Base-by-base conservation (phyloP, 306 rosid genomes). In the Quercus engelmannii region DNA sequence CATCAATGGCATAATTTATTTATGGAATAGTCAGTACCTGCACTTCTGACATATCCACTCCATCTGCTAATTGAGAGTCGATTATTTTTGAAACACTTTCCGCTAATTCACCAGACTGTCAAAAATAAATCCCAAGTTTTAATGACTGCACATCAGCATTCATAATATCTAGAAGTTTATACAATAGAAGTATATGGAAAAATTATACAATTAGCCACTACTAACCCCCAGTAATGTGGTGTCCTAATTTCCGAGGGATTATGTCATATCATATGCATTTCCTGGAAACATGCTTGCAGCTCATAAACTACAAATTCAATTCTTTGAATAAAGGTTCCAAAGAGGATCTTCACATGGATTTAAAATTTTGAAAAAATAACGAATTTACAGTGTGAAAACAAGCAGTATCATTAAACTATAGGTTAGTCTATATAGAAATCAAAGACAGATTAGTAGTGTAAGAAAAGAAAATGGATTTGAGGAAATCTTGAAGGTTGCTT, bases 61-160 rank as follows among this genome's bases (percentile, higher is more conserved):
- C 97, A 62, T 91, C 97, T 15, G 85, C 84, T 62, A 80, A 87
- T 77, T 93, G 95, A 74, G 90, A 63, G 79, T 95, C 98, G 71
- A 95, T 91, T 81, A 95, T 95, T 87, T 91, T 95, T 77, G 96
- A 85, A 71, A 93, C 92, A 52, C 97, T 95, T 88, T 95, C 99
- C 64, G 99, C 98, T 78, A 95, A 88, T 73, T 95, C 99, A 84
- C 98, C 98, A 41, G 99, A 91, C 98, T 95, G 91, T 74, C 73
- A 80, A 78, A 75, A 55, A 69, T 55, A 83, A 84, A 59, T 18
- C 28, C 69, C 69, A 74, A 25, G 78, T 88, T 71, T 82, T 71
- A 28, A 74, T 82, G 75, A 64, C 76, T 46, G 71, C 33, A 58
- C 54, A 80, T 76, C 76, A 69, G 64, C 56, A 71, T 55, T 74